phyloP scores from a whole-genome alignment of 176 grass and related monocot genomes.

The Phragmites australis region DNA sequence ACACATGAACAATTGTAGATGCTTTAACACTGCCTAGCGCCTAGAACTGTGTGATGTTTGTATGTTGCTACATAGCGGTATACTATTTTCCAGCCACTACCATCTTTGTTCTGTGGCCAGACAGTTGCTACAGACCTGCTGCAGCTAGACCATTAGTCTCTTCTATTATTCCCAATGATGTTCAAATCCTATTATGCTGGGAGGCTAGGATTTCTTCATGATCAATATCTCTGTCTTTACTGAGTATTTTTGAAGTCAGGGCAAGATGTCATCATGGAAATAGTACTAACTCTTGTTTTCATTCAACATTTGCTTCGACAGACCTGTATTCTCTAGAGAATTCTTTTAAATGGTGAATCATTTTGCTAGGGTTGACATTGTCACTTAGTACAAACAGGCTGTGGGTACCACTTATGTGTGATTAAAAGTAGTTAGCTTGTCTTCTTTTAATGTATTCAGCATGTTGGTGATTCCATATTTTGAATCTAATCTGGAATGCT shows the following conservation, averaged over 20 bases:
- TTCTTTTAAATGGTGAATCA: background rate
- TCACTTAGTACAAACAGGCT: background rate
- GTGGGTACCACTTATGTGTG: background rate
- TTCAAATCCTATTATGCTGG: background rate
- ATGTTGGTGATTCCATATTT: background rate
- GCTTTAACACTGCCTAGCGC: background rate
- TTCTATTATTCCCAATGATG: background rate
- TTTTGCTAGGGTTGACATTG: background rate
- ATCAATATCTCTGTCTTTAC: slow-evolving; percentile 1
- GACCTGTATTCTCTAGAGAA: background rate
- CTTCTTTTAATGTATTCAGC: slow-evolving; percentile 5
- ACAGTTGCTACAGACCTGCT: slow-evolving; percentile 11
- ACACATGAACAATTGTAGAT: background rate
- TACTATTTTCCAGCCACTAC: background rate
- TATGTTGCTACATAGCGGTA: background rate
- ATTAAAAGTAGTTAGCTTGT: background rate
- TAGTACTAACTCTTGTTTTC: background rate
- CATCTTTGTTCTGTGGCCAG: background rate
- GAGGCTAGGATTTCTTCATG: background rate
- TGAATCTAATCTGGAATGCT: slow-evolving; percentile 20
- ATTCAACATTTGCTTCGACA: background rate
- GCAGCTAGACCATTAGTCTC: background rate
- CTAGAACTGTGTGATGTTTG: background rate
- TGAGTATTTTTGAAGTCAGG: background rate
- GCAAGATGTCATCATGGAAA: background rate